Evolutionary conservation across 2,329 filamentous ascomycete genomes (phyloP).

Genomic region (Aspergillus felis): DNA sequence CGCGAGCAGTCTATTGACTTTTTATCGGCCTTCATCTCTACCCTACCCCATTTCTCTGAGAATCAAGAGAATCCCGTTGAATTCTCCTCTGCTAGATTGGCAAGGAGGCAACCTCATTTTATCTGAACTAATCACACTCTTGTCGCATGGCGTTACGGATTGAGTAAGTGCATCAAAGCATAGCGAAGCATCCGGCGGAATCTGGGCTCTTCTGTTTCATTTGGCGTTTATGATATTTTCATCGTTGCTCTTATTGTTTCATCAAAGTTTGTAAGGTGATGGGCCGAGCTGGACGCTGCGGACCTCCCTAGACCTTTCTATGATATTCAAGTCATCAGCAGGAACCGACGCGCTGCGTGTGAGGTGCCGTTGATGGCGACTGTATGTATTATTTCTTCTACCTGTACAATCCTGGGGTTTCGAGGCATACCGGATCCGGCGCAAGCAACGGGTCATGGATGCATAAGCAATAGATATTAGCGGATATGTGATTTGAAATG

Average conservation of each 20-base stretch:
- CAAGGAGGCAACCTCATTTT: no score
- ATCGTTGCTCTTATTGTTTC: no score
- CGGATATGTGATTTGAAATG: background rate
- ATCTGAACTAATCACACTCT: no score
- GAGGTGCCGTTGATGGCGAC: background rate
- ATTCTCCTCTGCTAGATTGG: no score
- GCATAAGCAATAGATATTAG: background rate
- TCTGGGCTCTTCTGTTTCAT: background rate
- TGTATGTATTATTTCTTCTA: background rate
- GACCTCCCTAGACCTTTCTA: background rate
- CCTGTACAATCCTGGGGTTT: background rate
- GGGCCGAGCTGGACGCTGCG: background rate
- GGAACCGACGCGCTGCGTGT: background rate
- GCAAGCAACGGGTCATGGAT: background rate
- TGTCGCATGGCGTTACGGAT: no score
- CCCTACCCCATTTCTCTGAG: no score
- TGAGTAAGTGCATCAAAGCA: background rate
- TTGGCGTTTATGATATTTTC: background rate
- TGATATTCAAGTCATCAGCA: background rate
- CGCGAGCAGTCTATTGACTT: no score
- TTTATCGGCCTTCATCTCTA: no score
- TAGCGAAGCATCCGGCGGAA: background rate
- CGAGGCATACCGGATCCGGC: background rate
- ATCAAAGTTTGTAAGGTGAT: background rate
- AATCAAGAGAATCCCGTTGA: no score